Percentiles rank a stretch among this genome's conserved stretches.
Evolutionary conservation across 345 rosid genomes (phyloP).

Genomic region (Crucihimalaya himalaica): DNA sequence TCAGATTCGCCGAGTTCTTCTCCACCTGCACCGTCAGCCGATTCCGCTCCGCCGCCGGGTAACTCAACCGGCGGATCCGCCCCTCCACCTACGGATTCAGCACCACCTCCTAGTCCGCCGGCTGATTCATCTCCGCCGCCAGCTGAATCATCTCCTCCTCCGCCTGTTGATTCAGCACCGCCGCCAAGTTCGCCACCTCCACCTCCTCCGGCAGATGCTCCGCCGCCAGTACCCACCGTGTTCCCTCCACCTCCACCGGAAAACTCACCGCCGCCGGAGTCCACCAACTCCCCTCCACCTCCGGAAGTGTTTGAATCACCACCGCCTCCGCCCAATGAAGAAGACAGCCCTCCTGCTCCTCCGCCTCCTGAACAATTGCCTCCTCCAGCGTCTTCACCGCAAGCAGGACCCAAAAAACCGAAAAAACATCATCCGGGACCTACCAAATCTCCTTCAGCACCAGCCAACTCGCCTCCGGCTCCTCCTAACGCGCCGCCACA

Average conservation of each 20-base stretch:
- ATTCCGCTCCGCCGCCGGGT: constrained; percentile 26
- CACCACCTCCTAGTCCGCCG: constrained; percentile 40
- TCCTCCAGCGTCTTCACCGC: constrained; percentile 34
- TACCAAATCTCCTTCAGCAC: not conserved
- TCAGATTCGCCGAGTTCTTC: constrained; percentile 46
- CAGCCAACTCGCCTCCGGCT: constrained; percentile 25
- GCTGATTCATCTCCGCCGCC: constrained; percentile 27
- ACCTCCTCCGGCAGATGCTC: constrained; percentile 23
- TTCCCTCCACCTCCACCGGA: constrained; percentile 15
- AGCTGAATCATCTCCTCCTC: constrained; percentile 2
- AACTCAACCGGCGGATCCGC: constrained; percentile 18
- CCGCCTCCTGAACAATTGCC: not conserved
- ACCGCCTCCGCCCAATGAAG: constrained; percentile 29
- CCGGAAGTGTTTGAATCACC: constrained; percentile 19
- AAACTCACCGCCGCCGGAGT: constrained; percentile 42
- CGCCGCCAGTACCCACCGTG: constrained; percentile 1
- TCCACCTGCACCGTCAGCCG: constrained; percentile 30
- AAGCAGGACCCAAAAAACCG: not conserved
- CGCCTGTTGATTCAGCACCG: not conserved
- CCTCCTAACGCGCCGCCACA: constrained; percentile 9
- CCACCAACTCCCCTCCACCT: constrained; percentile 36
- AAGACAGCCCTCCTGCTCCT: constrained; percentile 27
- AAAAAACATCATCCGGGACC: constrained; percentile 37
- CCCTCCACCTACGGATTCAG: constrained; percentile 32
- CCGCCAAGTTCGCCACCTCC: constrained; percentile 27